A percentile compares a stretch with the other conserved stretches of the same genome.
phyloP scores from a whole-genome alignment of 352 stramenopile species.

The Phytophthora lateralis region DNA sequence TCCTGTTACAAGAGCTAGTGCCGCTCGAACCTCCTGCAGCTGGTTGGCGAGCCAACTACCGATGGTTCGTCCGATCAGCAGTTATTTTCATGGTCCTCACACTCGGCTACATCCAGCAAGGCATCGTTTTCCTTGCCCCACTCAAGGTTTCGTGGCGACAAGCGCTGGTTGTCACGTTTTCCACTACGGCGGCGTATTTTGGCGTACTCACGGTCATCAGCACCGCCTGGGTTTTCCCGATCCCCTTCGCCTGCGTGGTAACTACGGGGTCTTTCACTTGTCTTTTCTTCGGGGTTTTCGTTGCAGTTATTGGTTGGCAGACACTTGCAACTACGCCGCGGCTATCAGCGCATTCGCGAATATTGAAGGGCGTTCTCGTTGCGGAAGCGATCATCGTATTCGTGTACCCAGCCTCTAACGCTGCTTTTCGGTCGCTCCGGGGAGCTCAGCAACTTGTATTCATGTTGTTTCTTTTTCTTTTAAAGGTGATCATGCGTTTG shows the following conservation, averaged over 20 bases:
- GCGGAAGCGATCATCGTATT: constrained; percentile 10
- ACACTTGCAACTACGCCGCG: constrained; percentile 1
- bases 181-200: constrained; percentile 11
- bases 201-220: constrained; percentile 15
- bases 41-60: constrained; percentile 8
- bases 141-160: constrained; percentile 9
- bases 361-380: constrained; percentile 6
- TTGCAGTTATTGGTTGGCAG: constrained; percentile 3
- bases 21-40: neutral
- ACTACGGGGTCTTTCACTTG: constrained; percentile 14
- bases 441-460: constrained; percentile 17
- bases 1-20: constrained; percentile 15
- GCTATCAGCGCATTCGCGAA: constrained; percentile 4
- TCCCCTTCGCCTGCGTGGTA: constrained; percentile 30
- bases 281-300: constrained; percentile 16
- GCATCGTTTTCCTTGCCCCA: constrained; percentile 10
- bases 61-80: constrained; percentile 9
- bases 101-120: constrained; percentile 20
- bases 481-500: constrained; percentile 17
- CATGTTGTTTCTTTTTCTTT: constrained; percentile 5
- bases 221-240: constrained; percentile 23
- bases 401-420: constrained; percentile 27
- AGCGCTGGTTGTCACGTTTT: neutral
- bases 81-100: constrained; percentile 15
- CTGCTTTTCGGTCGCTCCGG: constrained; percentile 8